Percentiles rank a stretch among this genome's conserved stretches.
Conservation (phyloP, 2,329 filamentous ascomycete species). For the Colletotrichum noveboracense region DNA sequence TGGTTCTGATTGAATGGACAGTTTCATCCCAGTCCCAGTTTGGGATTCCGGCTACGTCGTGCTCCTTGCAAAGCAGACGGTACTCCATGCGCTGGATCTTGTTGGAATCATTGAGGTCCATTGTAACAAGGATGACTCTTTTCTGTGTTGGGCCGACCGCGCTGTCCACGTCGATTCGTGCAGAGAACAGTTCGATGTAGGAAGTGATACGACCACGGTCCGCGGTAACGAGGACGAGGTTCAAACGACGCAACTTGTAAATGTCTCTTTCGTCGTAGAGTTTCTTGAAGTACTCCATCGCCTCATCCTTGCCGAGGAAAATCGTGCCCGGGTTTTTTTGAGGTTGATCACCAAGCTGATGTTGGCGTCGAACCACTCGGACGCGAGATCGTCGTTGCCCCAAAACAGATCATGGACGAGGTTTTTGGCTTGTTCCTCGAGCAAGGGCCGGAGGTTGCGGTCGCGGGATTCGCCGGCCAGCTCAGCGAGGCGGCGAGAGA, state of each 20-base stretch:
- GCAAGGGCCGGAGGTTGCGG: accelerated
- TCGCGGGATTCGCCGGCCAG: neutral
- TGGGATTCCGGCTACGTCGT: too few relatives aligned
- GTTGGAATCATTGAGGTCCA: neutral
- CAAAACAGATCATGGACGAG: accelerated
- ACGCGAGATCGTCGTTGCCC: neutral
- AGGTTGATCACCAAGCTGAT: neutral
- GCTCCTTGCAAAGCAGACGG: neutral
- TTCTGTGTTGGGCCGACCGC: neutral
- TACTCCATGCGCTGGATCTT: neutral
- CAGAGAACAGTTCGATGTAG: neutral
- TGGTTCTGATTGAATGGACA: too few relatives aligned
- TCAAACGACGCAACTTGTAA: too few relatives aligned
- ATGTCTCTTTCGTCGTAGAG: too few relatives aligned
- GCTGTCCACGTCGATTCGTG: neutral
- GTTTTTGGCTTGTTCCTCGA: accelerated
- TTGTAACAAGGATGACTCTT: neutral
- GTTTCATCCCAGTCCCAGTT: too few relatives aligned
- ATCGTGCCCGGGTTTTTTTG: accelerated
- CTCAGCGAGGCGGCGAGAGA: neutral
- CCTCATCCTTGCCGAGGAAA: neutral
- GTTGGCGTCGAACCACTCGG: neutral
- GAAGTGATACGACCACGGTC: neutral
- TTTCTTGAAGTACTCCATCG: neutral
- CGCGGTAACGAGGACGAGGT: neutral